phyloP scores from a whole-genome alignment of 163 green algal species.

The Dunaliella salina region DNA sequence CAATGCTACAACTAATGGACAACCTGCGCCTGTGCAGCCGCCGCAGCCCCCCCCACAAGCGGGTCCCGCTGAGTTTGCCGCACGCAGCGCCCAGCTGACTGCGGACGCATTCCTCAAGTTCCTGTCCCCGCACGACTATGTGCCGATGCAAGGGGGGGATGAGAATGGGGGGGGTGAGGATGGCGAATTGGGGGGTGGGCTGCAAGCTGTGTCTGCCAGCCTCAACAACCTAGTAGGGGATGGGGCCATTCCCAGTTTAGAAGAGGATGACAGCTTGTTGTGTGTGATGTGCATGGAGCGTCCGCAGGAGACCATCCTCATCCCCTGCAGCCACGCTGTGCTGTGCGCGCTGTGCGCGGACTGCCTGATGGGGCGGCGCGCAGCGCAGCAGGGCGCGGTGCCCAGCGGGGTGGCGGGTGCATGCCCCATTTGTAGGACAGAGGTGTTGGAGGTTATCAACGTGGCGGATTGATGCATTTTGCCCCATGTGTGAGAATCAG shows the following conservation, averaged over 20 bases:
- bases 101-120: background rate
- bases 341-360: conserved; percentile 32
- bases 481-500: too few species aligned
- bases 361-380: background rate
- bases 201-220: background rate
- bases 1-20: background rate
- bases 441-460: background rate
- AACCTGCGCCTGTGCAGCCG: background rate
- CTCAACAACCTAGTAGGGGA: conserved; percentile 5
- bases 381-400: background rate
- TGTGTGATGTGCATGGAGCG: conserved; percentile 41
- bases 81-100: background rate
- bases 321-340: conserved; percentile 43
- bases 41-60: background rate
- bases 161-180: background rate
- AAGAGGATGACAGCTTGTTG: conserved; percentile 22
- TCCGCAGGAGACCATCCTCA: conserved; percentile 22
- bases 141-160: background rate
- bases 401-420: background rate
- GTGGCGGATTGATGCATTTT: background rate
- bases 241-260: background rate
- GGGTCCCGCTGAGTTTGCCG: background rate
- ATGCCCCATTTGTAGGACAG: background rate
- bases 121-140: background rate
- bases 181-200: background rate